Conservation (phyloP, 2,329 filamentous ascomycete species). For the Gliomastix tumulicola region DNA sequence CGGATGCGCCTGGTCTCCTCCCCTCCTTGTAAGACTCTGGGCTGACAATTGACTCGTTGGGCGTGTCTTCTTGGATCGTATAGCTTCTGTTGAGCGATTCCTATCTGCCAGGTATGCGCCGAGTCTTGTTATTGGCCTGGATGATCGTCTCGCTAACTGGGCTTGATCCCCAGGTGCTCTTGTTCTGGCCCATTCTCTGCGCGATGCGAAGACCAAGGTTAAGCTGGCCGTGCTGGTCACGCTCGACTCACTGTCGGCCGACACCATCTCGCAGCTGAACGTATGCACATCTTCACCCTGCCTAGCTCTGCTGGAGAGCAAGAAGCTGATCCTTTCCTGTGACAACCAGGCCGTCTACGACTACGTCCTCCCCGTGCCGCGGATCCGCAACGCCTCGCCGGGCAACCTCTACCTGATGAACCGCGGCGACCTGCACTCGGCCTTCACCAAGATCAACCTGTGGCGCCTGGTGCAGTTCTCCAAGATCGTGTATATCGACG, state of each 20-base stretch:
- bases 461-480: conserved; percentile 89
- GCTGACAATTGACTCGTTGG: no score
- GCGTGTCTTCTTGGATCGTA: conserved; percentile 1
- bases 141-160: not conserved
- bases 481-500: conserved; percentile 91
- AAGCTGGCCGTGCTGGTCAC: conserved; percentile 83
- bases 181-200: conserved; percentile 88
- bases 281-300: conserved; percentile 32
- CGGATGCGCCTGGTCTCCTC: no score
- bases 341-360: conserved; percentile 69
- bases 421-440: conserved; percentile 79
- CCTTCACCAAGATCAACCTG: conserved; percentile 93
- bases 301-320: not conserved
- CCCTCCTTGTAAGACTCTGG: no score
- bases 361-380: conserved; percentile 77
- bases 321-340: not conserved
- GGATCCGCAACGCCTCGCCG: conserved; percentile 65
- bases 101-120: conserved; percentile 75
- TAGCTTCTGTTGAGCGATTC: conserved; percentile 88
- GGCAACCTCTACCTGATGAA: conserved; percentile 89
- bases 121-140: not conserved
- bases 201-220: conserved; percentile 81
- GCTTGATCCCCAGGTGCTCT: conserved; percentile 61
- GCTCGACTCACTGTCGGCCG: conserved; percentile 66
- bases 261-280: conserved; percentile 72